These are phyloP conservation scores for Phytophthora meadii DNA, from an alignment of 352 stramenopile species.

Conservation along the genomic window DNA sequence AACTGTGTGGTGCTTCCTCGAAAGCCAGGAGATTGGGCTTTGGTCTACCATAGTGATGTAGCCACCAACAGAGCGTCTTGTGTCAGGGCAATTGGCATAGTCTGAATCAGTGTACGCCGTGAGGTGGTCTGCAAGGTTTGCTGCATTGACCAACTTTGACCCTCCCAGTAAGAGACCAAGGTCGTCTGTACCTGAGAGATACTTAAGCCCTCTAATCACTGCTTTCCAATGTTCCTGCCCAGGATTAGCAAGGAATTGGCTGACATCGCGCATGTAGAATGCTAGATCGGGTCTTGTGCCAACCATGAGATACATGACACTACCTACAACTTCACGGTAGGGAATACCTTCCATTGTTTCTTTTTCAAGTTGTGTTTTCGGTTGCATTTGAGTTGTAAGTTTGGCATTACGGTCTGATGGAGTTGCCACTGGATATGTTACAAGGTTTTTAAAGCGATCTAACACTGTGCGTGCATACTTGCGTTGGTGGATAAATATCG, in stretches of 20 bases:
- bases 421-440: slow-evolving; percentile 10
- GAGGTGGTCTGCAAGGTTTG: neutral
- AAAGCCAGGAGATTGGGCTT: slow-evolving; percentile 1
- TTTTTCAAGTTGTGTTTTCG: too few relatives aligned
- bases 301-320: too few relatives aligned
- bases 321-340: too few relatives aligned
- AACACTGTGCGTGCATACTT: slow-evolving; percentile 27
- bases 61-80: neutral
- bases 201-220: slow-evolving; percentile 14
- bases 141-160: neutral
- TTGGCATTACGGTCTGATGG: slow-evolving; percentile 7
- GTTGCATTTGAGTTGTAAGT: too few relatives aligned
- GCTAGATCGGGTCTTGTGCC: too few relatives aligned
- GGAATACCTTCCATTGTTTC: too few relatives aligned
- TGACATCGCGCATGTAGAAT: too few relatives aligned
- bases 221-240: neutral
- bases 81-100: slow-evolving; percentile 10
- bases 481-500: slow-evolving; percentile 23
- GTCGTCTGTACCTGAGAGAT: slow-evolving; percentile 10
- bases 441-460: slow-evolving; percentile 19
- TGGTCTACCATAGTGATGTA: neutral
- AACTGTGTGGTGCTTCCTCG: slow-evolving; percentile 19
- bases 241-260: too few relatives aligned
- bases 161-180: neutral
- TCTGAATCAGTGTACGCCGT: slow-evolving; percentile 4